A percentile compares a stretch with the other conserved stretches of the same genome.
phyloP scores from a whole-genome alignment of 2,329 filamentous ascomycete species.

The Nothophoma quercina region DNA sequence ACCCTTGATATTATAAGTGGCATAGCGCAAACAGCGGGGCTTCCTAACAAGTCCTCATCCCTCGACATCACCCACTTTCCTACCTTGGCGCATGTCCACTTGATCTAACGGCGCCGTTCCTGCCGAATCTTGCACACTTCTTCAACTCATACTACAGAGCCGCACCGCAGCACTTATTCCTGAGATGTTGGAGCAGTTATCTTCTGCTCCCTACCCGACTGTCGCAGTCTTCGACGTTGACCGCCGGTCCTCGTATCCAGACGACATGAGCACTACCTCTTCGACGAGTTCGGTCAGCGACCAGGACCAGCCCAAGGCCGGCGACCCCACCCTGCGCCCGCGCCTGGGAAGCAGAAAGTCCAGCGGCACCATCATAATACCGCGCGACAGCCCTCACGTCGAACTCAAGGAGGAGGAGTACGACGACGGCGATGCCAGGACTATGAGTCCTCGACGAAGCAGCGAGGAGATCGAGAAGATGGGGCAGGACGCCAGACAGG shows the following conservation, averaged over 20 bases:
- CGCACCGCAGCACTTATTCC: conserved; percentile 20
- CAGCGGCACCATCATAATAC: conserved; percentile 83
- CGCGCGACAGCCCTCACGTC: conserved; percentile 76
- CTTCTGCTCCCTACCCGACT: conserved; percentile 38
- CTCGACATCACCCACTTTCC: conserved; percentile 31
- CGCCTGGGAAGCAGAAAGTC: conserved; percentile 76
- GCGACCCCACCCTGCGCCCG: conserved; percentile 65
- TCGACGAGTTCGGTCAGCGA: conserved; percentile 56
- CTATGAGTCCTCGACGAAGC: conserved; percentile 92
- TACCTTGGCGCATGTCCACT: conserved; percentile 35
- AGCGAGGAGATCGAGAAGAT: conserved; percentile 90
- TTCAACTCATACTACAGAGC: conserved; percentile 27
- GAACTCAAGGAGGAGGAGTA: conserved; percentile 77
- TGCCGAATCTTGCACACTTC: conserved; percentile 23
- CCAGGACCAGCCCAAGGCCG: conserved; percentile 43
- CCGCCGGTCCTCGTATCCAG: conserved; percentile 35
- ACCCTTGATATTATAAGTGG: conserved; percentile 28
- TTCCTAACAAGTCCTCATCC: conserved; percentile 27
- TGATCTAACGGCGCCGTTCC: conserved; percentile 32
- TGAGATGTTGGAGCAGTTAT: conserved; percentile 30
- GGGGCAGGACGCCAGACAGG: conserved; percentile 78
- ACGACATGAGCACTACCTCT: conserved; percentile 49
- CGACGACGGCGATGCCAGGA: conserved; percentile 85
- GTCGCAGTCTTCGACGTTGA: conserved; percentile 28
- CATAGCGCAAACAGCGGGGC: conserved; percentile 23